phyloP scores from a whole-genome alignment of 2,329 filamentous ascomycete genomes.

The Metarhizium anisopliae region DNA sequence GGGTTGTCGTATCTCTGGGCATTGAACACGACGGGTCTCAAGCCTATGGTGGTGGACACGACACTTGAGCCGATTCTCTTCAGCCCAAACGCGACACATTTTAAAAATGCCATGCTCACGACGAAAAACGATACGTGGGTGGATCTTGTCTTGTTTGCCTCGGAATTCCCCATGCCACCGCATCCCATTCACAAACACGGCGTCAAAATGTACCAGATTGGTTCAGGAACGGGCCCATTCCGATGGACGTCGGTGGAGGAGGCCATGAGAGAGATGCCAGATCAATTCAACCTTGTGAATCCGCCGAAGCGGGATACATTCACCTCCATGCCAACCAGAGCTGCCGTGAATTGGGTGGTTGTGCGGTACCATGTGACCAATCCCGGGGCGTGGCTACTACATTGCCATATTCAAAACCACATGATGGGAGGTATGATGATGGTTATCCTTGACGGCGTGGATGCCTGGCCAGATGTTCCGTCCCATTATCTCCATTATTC shows the following conservation, averaged over 20 bases:
- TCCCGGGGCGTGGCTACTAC: slow-evolving; percentile 45
- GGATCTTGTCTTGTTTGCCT: slow-evolving; percentile 42
- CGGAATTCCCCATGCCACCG: slow-evolving; percentile 29
- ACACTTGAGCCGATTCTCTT: slow-evolving; percentile 34
- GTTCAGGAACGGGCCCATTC: slow-evolving; percentile 39
- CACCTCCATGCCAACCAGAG: slow-evolving; percentile 12
- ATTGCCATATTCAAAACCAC: slow-evolving; percentile 48
- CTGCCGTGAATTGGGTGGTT: slow-evolving; percentile 31
- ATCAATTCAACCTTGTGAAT: slow-evolving; percentile 46
- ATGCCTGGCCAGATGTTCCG: slow-evolving; percentile 33
- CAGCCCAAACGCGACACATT: slow-evolving; percentile 11
- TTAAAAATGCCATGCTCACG: slow-evolving; percentile 38
- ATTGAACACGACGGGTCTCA: slow-evolving; percentile 36
- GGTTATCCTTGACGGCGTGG: slow-evolving; percentile 39
- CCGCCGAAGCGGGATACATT: slow-evolving; percentile 43
- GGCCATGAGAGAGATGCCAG: slow-evolving; percentile 35
- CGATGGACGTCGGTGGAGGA: slow-evolving; percentile 44
- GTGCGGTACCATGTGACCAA: slow-evolving; percentile 43
- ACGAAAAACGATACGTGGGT: slow-evolving; percentile 42
- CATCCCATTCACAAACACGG: slow-evolving; percentile 59
- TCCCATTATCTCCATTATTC: slow-evolving; percentile 22
- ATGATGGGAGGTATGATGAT: slow-evolving; percentile 46
- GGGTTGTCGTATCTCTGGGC: slow-evolving; percentile 44
- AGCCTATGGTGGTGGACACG: slow-evolving; percentile 22
- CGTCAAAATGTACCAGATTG: slow-evolving; percentile 50